These are phyloP conservation scores for Dryadomyces sulphureus DNA, from an alignment of 2,329 filamentous ascomycete species.

Conservation along the genomic window DNA sequence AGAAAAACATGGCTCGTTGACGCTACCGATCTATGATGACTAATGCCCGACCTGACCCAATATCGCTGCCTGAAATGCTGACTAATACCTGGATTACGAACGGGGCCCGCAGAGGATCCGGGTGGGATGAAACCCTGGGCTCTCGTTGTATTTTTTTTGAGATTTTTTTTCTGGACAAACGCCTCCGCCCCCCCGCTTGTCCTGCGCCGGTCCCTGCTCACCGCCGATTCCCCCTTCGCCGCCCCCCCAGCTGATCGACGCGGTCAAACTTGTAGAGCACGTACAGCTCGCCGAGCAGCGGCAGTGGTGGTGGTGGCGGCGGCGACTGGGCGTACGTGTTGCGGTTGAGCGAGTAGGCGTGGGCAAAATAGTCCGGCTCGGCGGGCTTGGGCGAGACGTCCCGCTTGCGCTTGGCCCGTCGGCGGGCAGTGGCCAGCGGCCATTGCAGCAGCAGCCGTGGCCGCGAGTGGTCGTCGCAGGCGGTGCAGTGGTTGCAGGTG, in stretches of 20 bases:
- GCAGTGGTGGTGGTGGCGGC: neutral
- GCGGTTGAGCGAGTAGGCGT: too few relatives aligned
- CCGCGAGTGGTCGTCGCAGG: neutral
- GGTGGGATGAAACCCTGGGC: too few relatives aligned
- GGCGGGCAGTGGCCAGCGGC: neutral
- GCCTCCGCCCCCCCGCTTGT: too few relatives aligned
- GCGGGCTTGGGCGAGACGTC: neutral
- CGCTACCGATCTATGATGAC: neutral
- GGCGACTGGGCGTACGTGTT: neutral
- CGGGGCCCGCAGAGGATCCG: too few relatives aligned
- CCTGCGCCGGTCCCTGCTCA: neutral
- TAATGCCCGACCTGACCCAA: neutral
- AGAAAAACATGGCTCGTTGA: neutral
- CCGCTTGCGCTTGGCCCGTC: neutral
- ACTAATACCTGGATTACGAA: neutral
- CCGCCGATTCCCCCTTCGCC: slow-evolving; percentile 4
- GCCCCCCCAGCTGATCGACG: slow-evolving; percentile 9
- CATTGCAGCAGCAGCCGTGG: neutral
- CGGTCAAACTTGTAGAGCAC: slow-evolving; percentile 10
- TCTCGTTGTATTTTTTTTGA: too few relatives aligned
- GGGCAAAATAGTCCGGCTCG: neutral
- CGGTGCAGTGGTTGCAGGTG: too few relatives aligned
- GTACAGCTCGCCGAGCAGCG: neutral
- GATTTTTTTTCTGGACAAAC: too few relatives aligned
- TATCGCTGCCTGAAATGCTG: neutral